Evolutionary conservation across 1,139 yeast species (phyloP), one percentile per base, ranked within the genome.

Genomic region (Arxiozyma bovina): DNA sequence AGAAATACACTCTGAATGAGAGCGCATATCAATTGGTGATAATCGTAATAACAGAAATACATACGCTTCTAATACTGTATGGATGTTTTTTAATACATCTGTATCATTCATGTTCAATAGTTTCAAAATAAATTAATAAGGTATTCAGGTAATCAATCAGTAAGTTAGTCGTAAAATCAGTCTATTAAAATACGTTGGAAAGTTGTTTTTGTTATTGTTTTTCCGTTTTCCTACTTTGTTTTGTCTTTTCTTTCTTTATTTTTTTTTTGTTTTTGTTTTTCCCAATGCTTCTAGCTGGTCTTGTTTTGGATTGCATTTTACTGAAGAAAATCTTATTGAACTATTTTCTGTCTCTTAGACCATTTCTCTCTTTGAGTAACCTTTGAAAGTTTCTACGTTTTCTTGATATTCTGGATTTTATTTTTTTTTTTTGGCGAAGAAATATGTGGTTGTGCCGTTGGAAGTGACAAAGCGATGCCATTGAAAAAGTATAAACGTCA

Each of bases 71-170:
- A 65, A 56, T 46, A 65, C 58, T 4, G 60, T 53, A 22, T 57
- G 59, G 22, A 66, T 42, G 52, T 64, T 58, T 12, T 54, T 45
- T 27, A 66, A 53, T 30, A 63, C 45, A n/a, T 58, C 60, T n/a
- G 27, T 44, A 42, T 15, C 21, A 46, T 27, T 46, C 49, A 46
- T 55, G 53, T 45, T 34, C n/a, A 15, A 34, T 34, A 34, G 6
- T 15, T 12, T 34, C n/a, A 34, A 34, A 34, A 15, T 34, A 34
- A 27, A 27, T 27, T 27, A 27, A 27, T 27, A 27, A 6, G 11
- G 11, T 27, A 27, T 27, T 27, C 30, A 27, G 8, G 8, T 27
- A 27, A 27, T 8, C 30, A 27, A 27, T 5, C 9, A 27, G 11
- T 4, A 7, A 23, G 7, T 23, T 23, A 23, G 6, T 23, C 27